Percentiles rank a stretch among this genome's conserved stretches.
Evolutionary conservation across 331 rosid genomes (phyloP).

Genomic region (Dryas integrifolia): DNA sequence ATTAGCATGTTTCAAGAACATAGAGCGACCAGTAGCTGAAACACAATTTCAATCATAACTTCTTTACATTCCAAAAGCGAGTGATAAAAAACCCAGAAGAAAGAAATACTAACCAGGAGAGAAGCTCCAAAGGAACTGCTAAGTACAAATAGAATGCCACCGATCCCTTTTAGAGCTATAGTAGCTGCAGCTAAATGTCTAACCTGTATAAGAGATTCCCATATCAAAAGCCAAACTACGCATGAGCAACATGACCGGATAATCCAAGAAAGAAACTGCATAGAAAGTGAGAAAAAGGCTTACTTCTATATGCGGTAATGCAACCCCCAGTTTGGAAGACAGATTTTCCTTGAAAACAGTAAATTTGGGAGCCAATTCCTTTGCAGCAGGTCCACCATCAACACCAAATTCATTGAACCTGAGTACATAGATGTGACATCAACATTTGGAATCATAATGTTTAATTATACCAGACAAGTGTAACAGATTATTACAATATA

Average conservation of each 20-base stretch:
- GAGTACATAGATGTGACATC: slow-evolving; percentile 17
- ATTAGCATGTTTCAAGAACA: not conserved
- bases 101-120: slow-evolving; percentile 51
- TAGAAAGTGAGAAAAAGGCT: slow-evolving; percentile 26
- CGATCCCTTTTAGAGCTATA: slow-evolving; percentile 64
- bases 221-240: slow-evolving; percentile 31
- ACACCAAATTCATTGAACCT: slow-evolving; percentile 80
- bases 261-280: slow-evolving; percentile 9
- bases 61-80: not conserved
- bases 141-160: slow-evolving; percentile 73
- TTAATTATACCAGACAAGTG: not conserved
- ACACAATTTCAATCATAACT: not conserved
- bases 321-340: slow-evolving; percentile 53
- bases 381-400: slow-evolving; percentile 69
- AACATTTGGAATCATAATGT: slow-evolving; percentile 18
- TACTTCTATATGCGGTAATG: slow-evolving; percentile 59
- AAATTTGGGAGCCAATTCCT: slow-evolving; percentile 63
- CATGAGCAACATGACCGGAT: not conserved
- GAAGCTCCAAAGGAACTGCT: slow-evolving; percentile 69
- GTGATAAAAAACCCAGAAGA: slow-evolving; percentile 8
- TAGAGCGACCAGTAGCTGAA: too few relatives aligned
- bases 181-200: slow-evolving; percentile 50
- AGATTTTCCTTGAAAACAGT: slow-evolving; percentile 38
- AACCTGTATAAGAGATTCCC: slow-evolving; percentile 42
- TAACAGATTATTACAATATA: not conserved